These are phyloP conservation scores for Aspergillus sp. DNA, from an alignment of 2,329 filamentous ascomycete species.

Conservation along the genomic window DNA sequence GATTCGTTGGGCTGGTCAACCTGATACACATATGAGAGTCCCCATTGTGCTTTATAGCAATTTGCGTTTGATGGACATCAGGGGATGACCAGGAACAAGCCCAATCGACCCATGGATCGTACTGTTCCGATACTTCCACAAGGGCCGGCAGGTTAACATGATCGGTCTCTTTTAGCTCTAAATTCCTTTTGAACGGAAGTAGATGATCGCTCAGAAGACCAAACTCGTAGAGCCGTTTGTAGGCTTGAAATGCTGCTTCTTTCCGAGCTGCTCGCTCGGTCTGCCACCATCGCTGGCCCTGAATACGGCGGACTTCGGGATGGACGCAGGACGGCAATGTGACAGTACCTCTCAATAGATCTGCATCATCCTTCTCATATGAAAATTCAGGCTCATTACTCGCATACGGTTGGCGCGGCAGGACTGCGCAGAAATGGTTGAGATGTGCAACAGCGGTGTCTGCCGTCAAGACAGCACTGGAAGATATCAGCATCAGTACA, in stretches of 20 bases:
- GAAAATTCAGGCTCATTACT: constrained; percentile 69
- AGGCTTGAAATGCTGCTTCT: constrained; percentile 83
- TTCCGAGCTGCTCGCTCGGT: constrained; percentile 73
- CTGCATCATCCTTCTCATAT: constrained; percentile 24
- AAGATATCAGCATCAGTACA: not conserved
- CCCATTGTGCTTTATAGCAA: constrained; percentile 23
- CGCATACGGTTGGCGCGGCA: constrained; percentile 60
- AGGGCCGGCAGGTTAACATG: constrained; percentile 23
- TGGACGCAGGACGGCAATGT: constrained; percentile 71
- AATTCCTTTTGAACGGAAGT: constrained; percentile 58
- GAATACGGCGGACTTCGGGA: constrained; percentile 57
- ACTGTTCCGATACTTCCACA: constrained; percentile 29
- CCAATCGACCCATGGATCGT: constrained; percentile 34
- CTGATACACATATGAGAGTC: constrained; percentile 22
- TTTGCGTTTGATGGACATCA: constrained; percentile 25
- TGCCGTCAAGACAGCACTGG: constrained; percentile 68
- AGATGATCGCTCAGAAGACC: constrained; percentile 77
- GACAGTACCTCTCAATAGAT: constrained; percentile 57
- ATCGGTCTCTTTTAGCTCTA: constrained; percentile 21
- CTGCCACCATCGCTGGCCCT: constrained; percentile 61
- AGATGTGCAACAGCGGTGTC: constrained; percentile 76
- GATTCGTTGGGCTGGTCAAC: constrained; percentile 22
- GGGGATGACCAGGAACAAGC: constrained; percentile 30
- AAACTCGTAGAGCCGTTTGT: constrained; percentile 66
- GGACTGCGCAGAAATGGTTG: constrained; percentile 73